Percentiles rank a stretch among this genome's conserved stretches.
Conservation (phyloP, 1,284 basidiomycete species). For the Puccinia coronata region DNA sequence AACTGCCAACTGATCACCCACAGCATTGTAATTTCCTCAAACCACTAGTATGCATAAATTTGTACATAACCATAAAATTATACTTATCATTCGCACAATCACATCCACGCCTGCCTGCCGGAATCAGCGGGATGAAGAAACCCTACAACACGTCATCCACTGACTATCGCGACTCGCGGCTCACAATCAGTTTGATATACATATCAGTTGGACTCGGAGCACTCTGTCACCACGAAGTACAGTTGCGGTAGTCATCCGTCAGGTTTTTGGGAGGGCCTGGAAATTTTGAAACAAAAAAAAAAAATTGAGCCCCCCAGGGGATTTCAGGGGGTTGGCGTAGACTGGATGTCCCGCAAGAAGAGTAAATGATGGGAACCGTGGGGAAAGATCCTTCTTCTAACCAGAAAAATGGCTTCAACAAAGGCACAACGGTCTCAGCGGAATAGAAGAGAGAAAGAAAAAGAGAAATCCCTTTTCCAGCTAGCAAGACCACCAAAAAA, state of each 20-base stretch:
- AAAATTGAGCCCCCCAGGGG: background rate
- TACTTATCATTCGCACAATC: too few relatives aligned
- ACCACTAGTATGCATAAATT: too few relatives aligned
- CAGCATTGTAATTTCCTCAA: too few relatives aligned
- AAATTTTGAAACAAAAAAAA: conserved; percentile 13
- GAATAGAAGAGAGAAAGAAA: background rate
- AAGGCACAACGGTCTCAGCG: background rate
- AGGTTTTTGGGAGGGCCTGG: background rate
- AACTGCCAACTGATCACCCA: too few relatives aligned
- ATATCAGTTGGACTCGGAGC: too few relatives aligned
- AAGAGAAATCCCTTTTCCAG: background rate
- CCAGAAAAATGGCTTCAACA: background rate
- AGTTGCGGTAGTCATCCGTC: background rate
- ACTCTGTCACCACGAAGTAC: too few relatives aligned
- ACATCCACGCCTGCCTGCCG: too few relatives aligned
- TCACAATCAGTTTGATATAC: too few relatives aligned
- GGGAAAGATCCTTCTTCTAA: background rate
- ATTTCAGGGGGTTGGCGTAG: background rate
- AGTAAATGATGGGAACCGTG: background rate
- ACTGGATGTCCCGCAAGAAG: background rate
- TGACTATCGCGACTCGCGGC: too few relatives aligned
- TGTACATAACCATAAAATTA: too few relatives aligned
- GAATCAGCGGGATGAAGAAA: too few relatives aligned
- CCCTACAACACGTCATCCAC: too few relatives aligned
- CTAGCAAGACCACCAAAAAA: background rate